A percentile compares a stretch with the other conserved stretches of the same genome.
Evolutionary conservation across 192 early-diverging fungal species (phyloP).

Genomic region (Glomus cerebriforme): DNA sequence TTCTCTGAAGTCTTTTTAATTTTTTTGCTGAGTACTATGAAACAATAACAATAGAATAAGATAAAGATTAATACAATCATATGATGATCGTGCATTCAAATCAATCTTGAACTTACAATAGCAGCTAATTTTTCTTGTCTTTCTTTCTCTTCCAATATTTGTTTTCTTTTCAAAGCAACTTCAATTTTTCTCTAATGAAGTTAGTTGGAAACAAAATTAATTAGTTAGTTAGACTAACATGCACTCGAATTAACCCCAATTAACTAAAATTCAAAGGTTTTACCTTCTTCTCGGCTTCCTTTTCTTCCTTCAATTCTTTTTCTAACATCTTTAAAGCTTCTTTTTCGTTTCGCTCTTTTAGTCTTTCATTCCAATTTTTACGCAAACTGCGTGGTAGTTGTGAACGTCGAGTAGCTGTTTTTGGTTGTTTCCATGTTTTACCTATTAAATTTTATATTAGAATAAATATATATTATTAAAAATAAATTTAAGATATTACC

Average conservation of each 20-base stretch:
- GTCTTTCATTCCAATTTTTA: constrained; percentile 39
- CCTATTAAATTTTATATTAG: constrained; percentile 17
- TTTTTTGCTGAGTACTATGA: constrained; percentile 29
- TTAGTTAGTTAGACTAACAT: background rate
- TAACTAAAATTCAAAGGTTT: background rate
- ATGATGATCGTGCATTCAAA: background rate
- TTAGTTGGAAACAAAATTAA: background rate
- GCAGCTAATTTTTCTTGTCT: constrained; percentile 40
- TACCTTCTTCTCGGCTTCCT: constrained; percentile 1
- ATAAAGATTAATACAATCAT: background rate
- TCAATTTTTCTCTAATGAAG: constrained; percentile 43
- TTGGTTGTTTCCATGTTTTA: constrained; percentile 48
- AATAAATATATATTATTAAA: background rate
- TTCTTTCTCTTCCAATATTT: constrained; percentile 48
- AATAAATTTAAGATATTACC: background rate
- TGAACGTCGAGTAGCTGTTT: constrained; percentile 40
- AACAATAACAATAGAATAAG: background rate
- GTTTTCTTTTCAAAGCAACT: constrained; percentile 42
- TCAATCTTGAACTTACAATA: constrained; percentile 18
- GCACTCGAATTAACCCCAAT: background rate
- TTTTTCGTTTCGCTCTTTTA: constrained; percentile 46
- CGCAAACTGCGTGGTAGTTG: constrained; percentile 42
- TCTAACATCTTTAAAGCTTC: constrained; percentile 37
- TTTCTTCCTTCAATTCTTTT: constrained; percentile 28
- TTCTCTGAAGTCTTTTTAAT: constrained; percentile 26